Percentiles rank a stretch among this genome's conserved stretches.
Conservation (phyloP, 805 yeast genomes). For the Hyphopichia homilentoma region DNA sequence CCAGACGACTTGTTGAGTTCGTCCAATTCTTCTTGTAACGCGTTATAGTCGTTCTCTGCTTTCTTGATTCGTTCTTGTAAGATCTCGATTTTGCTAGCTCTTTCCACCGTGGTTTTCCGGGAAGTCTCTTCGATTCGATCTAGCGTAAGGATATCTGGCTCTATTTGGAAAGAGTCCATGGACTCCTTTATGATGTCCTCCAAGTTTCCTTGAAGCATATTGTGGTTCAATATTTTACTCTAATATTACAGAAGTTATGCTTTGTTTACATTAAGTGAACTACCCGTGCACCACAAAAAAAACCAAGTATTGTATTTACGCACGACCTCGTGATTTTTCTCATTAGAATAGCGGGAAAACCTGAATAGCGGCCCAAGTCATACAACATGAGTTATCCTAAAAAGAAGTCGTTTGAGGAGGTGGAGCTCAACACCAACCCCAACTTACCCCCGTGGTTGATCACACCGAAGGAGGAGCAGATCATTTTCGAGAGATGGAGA, state of each 20-base stretch:
- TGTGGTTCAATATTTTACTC: too few relatives aligned
- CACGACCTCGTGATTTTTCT: too few relatives aligned
- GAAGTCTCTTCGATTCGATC: slow-evolving; percentile 41
- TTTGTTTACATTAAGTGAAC: too few relatives aligned
- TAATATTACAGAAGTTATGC: too few relatives aligned
- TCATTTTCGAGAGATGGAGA: slow-evolving; percentile 69
- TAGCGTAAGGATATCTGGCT: slow-evolving; percentile 46
- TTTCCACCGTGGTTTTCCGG: slow-evolving; percentile 20
- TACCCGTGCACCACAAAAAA: too few relatives aligned
- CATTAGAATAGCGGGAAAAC: too few relatives aligned
- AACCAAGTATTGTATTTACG: too few relatives aligned
- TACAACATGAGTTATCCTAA: slow-evolving; percentile 22
- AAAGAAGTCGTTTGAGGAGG: slow-evolving; percentile 34
- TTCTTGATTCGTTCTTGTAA: slow-evolving; percentile 6
- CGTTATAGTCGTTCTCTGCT: slow-evolving; percentile 7
- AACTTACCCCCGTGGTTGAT: slow-evolving; percentile 71
- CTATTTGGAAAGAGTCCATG: slow-evolving; percentile 47
- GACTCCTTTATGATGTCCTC: slow-evolving; percentile 38
- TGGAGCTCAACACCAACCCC: slow-evolving; percentile 39
- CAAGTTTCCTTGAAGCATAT: slow-evolving; percentile 31
- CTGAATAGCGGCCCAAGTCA: too few relatives aligned
- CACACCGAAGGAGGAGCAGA: slow-evolving; percentile 72
- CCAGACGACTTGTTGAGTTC: slow-evolving; percentile 8
- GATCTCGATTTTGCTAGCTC: slow-evolving; percentile 20
- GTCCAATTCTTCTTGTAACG: slow-evolving; percentile 12